Percentiles rank a stretch among this genome's conserved stretches.
These are phyloP conservation scores for Tuber borchii DNA, from an alignment of 495 filamentous ascomycete species.

Conservation along the genomic window DNA sequence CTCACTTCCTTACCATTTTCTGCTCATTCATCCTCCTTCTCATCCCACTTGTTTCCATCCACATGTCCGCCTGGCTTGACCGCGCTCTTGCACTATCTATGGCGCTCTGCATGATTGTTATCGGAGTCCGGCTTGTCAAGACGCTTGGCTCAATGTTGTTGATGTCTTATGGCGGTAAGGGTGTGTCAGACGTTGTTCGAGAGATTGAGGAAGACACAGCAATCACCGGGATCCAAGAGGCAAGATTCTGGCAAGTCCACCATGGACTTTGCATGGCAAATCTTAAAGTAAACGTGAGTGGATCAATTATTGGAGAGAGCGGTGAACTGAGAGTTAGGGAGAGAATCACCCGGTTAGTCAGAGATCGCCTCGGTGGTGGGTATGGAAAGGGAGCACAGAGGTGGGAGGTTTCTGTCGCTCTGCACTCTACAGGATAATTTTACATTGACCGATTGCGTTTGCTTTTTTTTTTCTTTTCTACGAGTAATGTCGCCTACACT, in stretches of 20 bases:
- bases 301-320: conserved; percentile 52
- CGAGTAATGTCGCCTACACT: not conserved
- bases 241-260: conserved; percentile 96
- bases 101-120: conserved; percentile 73
- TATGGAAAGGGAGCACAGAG: conserved; percentile 65
- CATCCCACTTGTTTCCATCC: conserved; percentile 71
- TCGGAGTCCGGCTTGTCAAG: conserved; percentile 74
- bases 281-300: conserved; percentile 65
- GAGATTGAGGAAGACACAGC: conserved; percentile 76
- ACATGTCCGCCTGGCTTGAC: conserved; percentile 72
- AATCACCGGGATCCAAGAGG: conserved; percentile 74
- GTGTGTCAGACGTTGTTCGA: conserved; percentile 67
- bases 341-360: conserved; percentile 67
- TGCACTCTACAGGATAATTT: not conserved
- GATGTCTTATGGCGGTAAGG: conserved; percentile 70
- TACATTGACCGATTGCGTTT: not conserved
- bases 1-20: conserved; percentile 84
- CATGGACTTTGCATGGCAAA: conserved; percentile 95
- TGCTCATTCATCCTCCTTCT: conserved; percentile 74
- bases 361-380: conserved; percentile 77
- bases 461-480: not conserved
- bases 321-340: conserved; percentile 63
- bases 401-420: conserved; percentile 68
- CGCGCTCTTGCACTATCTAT: conserved; percentile 71
- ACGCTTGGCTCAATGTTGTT: conserved; percentile 86